Conservation (phyloP, 495 filamentous ascomycete genomes). For the Cairneyella variabilis region DNA sequence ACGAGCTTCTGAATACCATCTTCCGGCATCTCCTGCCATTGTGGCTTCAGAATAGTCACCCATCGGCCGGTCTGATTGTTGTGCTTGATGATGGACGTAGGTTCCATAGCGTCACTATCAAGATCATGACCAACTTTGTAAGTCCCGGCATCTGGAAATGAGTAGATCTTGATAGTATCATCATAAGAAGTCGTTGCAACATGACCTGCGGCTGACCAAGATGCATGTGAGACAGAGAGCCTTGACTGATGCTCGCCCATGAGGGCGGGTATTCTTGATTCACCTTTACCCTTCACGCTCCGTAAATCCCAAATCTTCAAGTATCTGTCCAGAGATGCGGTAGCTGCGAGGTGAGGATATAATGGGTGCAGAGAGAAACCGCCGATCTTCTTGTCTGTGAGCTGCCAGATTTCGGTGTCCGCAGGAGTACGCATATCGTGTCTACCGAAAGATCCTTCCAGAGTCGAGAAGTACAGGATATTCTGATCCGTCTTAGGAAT, state of each 20-base stretch:
- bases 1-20: constrained; percentile 80
- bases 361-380: constrained; percentile 81
- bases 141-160: constrained; percentile 58
- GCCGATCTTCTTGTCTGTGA: constrained; percentile 93
- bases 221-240: constrained; percentile 85
- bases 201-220: constrained; percentile 77
- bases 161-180: constrained; percentile 89
- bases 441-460: constrained; percentile 74
- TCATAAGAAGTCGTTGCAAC: constrained; percentile 92
- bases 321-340: constrained; percentile 84
- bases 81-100: constrained; percentile 66
- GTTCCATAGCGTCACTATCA: constrained; percentile 59
- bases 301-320: constrained; percentile 91
- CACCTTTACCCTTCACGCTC: constrained; percentile 60
- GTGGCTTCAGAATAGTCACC: constrained; percentile 77
- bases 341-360: constrained; percentile 78
- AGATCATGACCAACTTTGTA: constrained; percentile 64
- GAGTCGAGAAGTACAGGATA: constrained; percentile 79
- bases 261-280: constrained; percentile 52
- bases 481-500: constrained; percentile 67
- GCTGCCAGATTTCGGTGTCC: constrained; percentile 62
- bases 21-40: constrained; percentile 80
- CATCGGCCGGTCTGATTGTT: constrained; percentile 92
- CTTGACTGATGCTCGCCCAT: constrained; percentile 78
- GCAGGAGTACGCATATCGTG: constrained; percentile 65